Base-by-base conservation (phyloP, 2,329 filamentous ascomycete genomes). In the Ascochyta pisi region DNA sequence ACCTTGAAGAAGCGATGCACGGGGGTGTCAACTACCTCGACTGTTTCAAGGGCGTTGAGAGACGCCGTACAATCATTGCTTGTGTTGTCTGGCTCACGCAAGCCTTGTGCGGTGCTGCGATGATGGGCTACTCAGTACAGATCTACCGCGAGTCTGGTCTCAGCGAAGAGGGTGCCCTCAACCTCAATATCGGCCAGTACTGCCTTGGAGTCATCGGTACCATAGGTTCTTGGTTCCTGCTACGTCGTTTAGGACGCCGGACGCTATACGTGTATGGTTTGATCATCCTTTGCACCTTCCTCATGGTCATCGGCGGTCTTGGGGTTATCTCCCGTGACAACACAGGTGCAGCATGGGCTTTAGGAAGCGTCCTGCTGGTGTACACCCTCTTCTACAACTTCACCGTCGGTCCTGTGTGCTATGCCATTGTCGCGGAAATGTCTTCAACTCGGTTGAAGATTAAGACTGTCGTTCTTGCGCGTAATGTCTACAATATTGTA, bases 351-450 rank as follows among this genome's bases (percentile, higher is more conserved):
- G 60, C 65, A 23, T 74, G 69, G 69, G 65, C 58, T 19, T 60
- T 68, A 16, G 72, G 67, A 26, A 63, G 63, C 22, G 56, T 71
- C 49, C 41, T 71, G 27, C 57, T 73, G 27, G 54, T 71, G 26
- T 71, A 66, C 48, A 68, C 91, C 0, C 78, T 93, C 42, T 85
- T 88, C 69, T 96, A 96, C 76, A 90, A 96, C 73, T 81, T 92
- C 42, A 90, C 90, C 0, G 91, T 96, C 38, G 92, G 92, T 26
- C 94, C 92, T 0, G 90, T 96, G 6, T 92, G 89, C 75, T 96
- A 95, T 77, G 93, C 91, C 0, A 84, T 96, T 7, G 91, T 96
- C 3, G 85, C 89, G 1, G 92, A 96, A 74, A 77, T 96, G 27
- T 91, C 91, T 0, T 91, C 91, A 0, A 86, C 90, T 15, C 84